These are phyloP conservation scores for Coemansia javaensis DNA, from an alignment of 192 early-diverging fungal species.

Conservation along the genomic window DNA sequence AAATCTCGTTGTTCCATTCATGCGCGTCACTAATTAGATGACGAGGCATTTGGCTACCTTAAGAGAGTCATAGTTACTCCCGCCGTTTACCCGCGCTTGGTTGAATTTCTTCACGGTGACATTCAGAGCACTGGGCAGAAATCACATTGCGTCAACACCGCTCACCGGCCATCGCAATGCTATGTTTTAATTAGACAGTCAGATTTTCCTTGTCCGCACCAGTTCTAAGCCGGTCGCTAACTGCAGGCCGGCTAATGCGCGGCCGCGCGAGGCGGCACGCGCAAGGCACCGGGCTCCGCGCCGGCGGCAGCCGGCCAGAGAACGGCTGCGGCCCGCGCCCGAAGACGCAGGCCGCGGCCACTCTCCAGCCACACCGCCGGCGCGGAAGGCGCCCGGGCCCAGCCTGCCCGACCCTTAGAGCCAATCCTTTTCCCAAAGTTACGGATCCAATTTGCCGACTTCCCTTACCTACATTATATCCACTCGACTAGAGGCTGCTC, in stretches of 20 bases:
- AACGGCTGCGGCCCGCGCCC: constrained; percentile 9
- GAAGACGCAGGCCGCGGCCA: constrained; percentile 11
- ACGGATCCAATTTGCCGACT: constrained; percentile 82
- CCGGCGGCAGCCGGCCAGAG: constrained; percentile 5
- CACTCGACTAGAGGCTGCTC: constrained; percentile 79
- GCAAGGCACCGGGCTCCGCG: constrained; percentile 3
- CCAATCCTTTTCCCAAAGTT: constrained; percentile 82
- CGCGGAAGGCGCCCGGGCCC: constrained; percentile 32
- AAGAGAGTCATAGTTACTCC: constrained; percentile 79
- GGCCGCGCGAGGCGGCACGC: background rate
- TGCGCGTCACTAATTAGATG: constrained; percentile 67
- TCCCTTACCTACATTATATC: constrained; percentile 80
- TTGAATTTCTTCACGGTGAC: constrained; percentile 80
- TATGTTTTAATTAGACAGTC: constrained; percentile 86
- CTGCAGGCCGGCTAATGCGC: constrained; percentile 27
- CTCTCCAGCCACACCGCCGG: constrained; percentile 7
- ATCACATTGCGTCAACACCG: constrained; percentile 79
- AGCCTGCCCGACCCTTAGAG: constrained; percentile 63
- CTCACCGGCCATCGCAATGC: constrained; percentile 72
- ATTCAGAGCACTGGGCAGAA: constrained; percentile 84
- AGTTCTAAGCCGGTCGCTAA: constrained; percentile 75
- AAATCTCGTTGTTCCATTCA: constrained; percentile 69
- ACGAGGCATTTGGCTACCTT: constrained; percentile 61
- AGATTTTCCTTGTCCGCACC: constrained; percentile 78
- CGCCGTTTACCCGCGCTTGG: constrained; percentile 70